Evolutionary conservation across 2,329 filamentous ascomycete genomes (phyloP), one percentile per base, ranked within the genome.

Genomic region (Torrubiellomyces zombiae): DNA sequence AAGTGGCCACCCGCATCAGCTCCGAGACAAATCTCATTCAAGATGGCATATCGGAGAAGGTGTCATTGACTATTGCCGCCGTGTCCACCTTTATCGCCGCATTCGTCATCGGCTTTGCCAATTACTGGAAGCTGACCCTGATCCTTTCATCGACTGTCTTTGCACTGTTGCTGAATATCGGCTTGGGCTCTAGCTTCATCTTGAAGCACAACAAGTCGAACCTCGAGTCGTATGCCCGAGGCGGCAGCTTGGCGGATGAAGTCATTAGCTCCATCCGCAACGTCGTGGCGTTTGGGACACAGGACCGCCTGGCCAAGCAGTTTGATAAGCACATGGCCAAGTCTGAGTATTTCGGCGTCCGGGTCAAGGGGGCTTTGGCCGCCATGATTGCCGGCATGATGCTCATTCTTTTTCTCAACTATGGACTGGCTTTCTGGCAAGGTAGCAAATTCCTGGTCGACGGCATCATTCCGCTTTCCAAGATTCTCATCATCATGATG

Each of bases 191-290:
- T 4, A 57, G 53, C 3, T 79, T 82, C 40, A 76, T 93, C 39
- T 60, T 92, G 44, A 81, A 74, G 46, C 86, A 67, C 50, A 85
- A 75, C 51, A 86, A 83, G 51, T 56, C 69, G 29, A 76, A 78
- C 2, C 60, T 94, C 24, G 61, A 75, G 26, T 70, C 81, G 0
- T 93, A 92, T 41, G 85, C 81, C 14, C 60, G 72, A 24, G 86
- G 85, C 34, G 86, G 85, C 28, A 85, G 76, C 2, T 67, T 95
- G 9, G 86, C 82, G 4, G 89, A 95, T 44, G 89, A 98, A 52
- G 86, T 94, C 27, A 67, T 98, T 40, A 85, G 81, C 48, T 94
- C 85, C 2, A 77, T 95, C 37, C 74, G 89, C 34, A 95, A 92
- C 43, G 79, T 86, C 6, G 73, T 81, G 6, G 89, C 89, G 16